Conservation (phyloP, 495 filamentous ascomycete genomes). For the Halenospora varia region DNA sequence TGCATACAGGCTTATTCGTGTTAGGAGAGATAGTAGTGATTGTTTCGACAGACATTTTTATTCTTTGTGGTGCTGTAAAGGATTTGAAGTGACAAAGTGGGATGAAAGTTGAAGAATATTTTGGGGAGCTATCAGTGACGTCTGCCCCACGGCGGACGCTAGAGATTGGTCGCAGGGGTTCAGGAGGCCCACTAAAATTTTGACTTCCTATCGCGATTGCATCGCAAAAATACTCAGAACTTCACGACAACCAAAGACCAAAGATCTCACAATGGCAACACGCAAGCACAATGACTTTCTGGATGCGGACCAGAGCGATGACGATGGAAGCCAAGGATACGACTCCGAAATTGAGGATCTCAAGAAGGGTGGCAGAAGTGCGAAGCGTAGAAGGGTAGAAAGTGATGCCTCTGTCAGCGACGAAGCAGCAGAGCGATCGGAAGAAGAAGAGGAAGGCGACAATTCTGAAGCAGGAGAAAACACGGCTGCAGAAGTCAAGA, state of each 20-base stretch:
- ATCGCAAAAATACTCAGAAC: too few species aligned
- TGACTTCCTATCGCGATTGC: too few species aligned
- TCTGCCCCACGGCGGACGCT: too few species aligned
- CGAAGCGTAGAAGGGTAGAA: conserved; percentile 63
- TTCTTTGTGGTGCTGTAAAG: not conserved
- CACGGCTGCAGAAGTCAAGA: conserved; percentile 19
- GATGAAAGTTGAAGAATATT: conserved; percentile 3
- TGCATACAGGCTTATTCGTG: conserved; percentile 73
- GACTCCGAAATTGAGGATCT: conserved; percentile 66
- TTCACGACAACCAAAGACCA: too few species aligned
- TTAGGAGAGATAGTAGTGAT: conserved; percentile 87
- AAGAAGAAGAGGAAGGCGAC: conserved; percentile 38
- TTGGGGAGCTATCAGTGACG: not conserved
- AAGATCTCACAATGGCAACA: conserved; percentile 23
- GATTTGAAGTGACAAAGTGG: conserved; percentile 7
- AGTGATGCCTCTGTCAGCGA: conserved; percentile 29
- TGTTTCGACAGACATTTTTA: conserved; percentile 68
- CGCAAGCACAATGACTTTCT: conserved; percentile 70
- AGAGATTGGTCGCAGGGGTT: too few species aligned
- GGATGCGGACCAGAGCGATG: conserved; percentile 64
- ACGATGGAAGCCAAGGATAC: conserved; percentile 54
- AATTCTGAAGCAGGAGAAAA: conserved; percentile 25
- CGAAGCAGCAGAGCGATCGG: conserved; percentile 34
- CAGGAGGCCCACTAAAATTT: too few species aligned
- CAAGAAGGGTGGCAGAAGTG: conserved; percentile 53